Conservation (phyloP, 2,329 filamentous ascomycete species). For the Ustulina deusta region DNA sequence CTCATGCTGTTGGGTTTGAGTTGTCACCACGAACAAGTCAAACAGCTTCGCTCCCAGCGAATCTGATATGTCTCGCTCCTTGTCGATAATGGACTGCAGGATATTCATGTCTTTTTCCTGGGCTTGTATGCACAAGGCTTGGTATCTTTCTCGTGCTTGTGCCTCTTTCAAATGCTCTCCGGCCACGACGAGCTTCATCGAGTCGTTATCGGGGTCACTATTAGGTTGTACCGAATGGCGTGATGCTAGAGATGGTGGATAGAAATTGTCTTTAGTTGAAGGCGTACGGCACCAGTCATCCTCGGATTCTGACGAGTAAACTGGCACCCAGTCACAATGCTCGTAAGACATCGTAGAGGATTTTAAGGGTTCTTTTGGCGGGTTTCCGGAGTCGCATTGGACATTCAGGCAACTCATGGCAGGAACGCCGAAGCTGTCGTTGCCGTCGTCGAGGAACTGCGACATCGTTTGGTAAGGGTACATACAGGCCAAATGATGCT, state of each 20-base stretch:
- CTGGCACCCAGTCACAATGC: slow-evolving; percentile 14
- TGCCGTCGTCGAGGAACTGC: background rate
- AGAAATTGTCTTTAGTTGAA: background rate
- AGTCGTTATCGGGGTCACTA: background rate
- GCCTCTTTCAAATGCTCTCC: background rate
- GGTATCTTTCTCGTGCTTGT: background rate
- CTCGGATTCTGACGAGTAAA: slow-evolving; percentile 1
- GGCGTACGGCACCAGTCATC: slow-evolving; percentile 4
- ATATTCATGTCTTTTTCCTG: background rate
- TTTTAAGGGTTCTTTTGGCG: background rate
- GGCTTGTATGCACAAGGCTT: background rate
- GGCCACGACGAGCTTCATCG: background rate
- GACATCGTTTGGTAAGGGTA: background rate
- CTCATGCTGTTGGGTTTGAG: slow-evolving; percentile 26
- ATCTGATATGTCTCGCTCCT: background rate
- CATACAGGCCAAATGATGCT: background rate
- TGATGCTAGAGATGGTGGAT: background rate
- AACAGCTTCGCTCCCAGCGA: slow-evolving; percentile 17
- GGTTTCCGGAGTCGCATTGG: background rate
- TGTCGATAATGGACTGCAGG: background rate
- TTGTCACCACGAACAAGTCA: slow-evolving; percentile 22
- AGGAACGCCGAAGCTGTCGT: background rate
- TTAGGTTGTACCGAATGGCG: no score
- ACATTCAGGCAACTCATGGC: background rate
- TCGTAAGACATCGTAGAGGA: background rate